phyloP scores from a whole-genome alignment of 495 filamentous ascomycete species.

The Astrothelium subdiscretum region DNA sequence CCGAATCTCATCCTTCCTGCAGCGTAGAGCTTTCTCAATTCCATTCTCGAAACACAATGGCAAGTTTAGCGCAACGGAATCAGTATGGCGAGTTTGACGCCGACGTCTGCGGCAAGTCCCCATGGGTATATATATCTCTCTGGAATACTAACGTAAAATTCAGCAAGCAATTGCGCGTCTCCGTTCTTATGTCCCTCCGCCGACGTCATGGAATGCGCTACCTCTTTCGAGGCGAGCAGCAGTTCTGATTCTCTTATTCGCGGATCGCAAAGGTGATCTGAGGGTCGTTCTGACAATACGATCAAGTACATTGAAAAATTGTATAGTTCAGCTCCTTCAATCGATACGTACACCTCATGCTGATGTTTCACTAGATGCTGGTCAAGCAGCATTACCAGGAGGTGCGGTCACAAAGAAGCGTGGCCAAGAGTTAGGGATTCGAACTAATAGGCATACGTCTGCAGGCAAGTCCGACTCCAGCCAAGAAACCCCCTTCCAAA shows the following conservation, averaged over 20 bases:
- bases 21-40: background rate
- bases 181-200: constrained; percentile 53
- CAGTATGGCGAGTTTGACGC: background rate
- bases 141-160: background rate
- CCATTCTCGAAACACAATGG: background rate
- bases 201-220: constrained; percentile 48
- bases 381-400: constrained; percentile 80
- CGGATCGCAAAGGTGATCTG: constrained; percentile 63
- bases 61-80: background rate
- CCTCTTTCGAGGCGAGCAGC: constrained; percentile 66
- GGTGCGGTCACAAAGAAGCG: constrained; percentile 41
- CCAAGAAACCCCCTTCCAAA: constrained; percentile 50
- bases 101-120: background rate
- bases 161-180: constrained; percentile 71
- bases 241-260: constrained; percentile 75
- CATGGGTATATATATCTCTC: background rate
- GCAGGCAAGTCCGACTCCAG: constrained; percentile 37
- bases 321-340: constrained; percentile 18
- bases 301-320: constrained; percentile 57
- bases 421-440: background rate
- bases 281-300: constrained; percentile 80
- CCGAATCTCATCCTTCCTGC: background rate
- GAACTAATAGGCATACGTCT: constrained; percentile 12
- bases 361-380: constrained; percentile 34
- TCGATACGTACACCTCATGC: background rate